These are phyloP conservation scores for Sinapis alba DNA, from an alignment of 441 rosid genomes.

Conservation along the genomic window DNA sequence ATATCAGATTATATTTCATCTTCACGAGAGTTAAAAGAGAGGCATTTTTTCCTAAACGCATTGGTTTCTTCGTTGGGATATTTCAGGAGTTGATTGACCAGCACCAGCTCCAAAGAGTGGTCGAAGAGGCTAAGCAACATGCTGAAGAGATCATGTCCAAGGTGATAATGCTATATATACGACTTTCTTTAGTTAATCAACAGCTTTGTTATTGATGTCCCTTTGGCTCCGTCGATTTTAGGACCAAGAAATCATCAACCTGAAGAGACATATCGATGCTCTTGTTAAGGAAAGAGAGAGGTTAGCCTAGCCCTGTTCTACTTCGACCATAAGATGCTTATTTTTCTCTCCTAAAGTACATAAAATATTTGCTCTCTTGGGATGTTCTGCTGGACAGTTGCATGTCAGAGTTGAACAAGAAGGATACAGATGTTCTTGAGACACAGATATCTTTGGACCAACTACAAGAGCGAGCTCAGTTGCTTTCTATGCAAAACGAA, in stretches of 20 bases:
- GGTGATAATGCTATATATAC: slow-evolving; percentile 47
- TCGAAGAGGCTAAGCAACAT: slow-evolving; percentile 73
- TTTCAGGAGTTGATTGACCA: slow-evolving; percentile 80
- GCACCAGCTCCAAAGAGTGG: slow-evolving; percentile 67
- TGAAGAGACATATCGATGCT: slow-evolving; percentile 58
- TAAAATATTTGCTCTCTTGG: background rate
- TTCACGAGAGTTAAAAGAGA: slow-evolving; percentile 3
- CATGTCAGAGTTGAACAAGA: slow-evolving; percentile 58
- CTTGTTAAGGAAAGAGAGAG: slow-evolving; percentile 76
- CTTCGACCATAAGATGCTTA: slow-evolving; percentile 21
- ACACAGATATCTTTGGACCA: slow-evolving; percentile 69
- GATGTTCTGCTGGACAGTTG: slow-evolving; percentile 46
- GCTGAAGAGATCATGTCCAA: slow-evolving; percentile 62
- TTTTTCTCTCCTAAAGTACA: slow-evolving; percentile 2
- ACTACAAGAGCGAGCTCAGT: slow-evolving; percentile 76
- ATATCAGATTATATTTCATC: slow-evolving; percentile 20
- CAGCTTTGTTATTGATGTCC: slow-evolving; percentile 16
- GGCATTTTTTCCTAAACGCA: slow-evolving; percentile 16
- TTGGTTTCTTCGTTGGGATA: slow-evolving; percentile 29
- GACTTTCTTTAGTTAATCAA: slow-evolving; percentile 3
- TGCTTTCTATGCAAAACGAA: slow-evolving; percentile 83
- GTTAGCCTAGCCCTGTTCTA: slow-evolving; percentile 45
- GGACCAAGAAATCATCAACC: slow-evolving; percentile 73
- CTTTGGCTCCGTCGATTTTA: slow-evolving; percentile 30
- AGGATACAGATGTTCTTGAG: slow-evolving; percentile 67